Base-by-base conservation (phyloP, 2,329 filamentous ascomycete species). In the Fusarium piperis region DNA sequence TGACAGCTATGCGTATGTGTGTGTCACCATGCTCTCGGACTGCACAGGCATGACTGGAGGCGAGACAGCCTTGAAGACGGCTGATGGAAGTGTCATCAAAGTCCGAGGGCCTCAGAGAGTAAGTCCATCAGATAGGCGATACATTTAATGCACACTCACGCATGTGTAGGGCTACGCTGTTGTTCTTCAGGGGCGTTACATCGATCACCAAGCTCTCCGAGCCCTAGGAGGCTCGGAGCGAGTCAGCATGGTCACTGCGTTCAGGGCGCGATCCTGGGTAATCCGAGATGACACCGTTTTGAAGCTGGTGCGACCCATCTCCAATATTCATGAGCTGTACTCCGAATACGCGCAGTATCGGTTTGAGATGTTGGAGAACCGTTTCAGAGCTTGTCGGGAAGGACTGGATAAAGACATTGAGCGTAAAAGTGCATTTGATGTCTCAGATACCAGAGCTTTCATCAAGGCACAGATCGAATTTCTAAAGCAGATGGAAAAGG, bases 1-100 rank as follows among this genome's bases (percentile, higher is more conserved):
- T 1, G 90, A 92, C 77, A 89, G 86, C 75, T 91, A 90, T 76
- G 89, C 90, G 0, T 92, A 91, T 74, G 90, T 92, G 23, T 91
- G 89, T 72, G 89, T 92, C 16, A 84, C 86, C 6, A 92, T 92
- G 89, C 83, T 91, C 20, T 89, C 87, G 39, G 89, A 92, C 76
- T 90, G 88, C 71, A 85, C 84, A 0, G 81, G 83, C 44, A 92
- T 92, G 90, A 80, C 90, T n/a, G 90, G 90, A 9, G 90, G 90
- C 4, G 90, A 92, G 79, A 92, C 89, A 1, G 89, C 87, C 3
- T 77, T 91, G 23, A 83, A 85, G 38, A 89, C 83, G 2, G 85
- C 81, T 3, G 82, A 82, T 28, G 88, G 88, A 7, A 83, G 87
- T 5, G 82, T 89, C 16, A 78, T 88, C 67, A 89, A 89, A 77